phyloP scores from a whole-genome alignment of 108 stramenopile species.

The Nitzschia inconspicua region DNA sequence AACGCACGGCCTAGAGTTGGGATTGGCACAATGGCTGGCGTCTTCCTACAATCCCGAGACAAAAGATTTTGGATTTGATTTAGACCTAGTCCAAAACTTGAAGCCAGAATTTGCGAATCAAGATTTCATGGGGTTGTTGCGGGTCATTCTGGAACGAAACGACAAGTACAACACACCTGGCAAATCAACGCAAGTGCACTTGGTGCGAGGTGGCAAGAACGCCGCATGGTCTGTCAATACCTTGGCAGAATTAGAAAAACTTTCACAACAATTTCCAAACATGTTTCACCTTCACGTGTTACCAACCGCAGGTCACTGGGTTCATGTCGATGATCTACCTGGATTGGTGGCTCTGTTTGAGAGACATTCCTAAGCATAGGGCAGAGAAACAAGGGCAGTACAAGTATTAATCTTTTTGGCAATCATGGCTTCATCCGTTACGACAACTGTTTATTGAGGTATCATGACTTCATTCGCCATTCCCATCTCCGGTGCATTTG shows the following conservation, averaged over 20 bases:
- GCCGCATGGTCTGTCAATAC: conserved; percentile 52
- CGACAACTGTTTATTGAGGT: no score
- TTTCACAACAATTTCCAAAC: conserved; percentile 9
- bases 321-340: conserved; percentile 83
- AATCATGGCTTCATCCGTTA: no score
- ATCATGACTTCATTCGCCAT: no score
- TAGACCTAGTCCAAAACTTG: conserved; percentile 55
- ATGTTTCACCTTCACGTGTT: conserved; percentile 63
- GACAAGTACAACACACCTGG: background rate
- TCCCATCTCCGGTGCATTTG: no score
- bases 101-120: conserved; percentile 59
- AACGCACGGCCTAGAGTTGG: conserved; percentile 23
- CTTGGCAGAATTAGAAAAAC: conserved; percentile 28
- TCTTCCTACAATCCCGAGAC: conserved; percentile 23
- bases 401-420: no score
- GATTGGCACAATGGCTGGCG: conserved; percentile 51
- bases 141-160: conserved; percentile 14
- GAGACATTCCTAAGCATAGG: background rate
- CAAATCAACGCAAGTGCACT: conserved; percentile 34
- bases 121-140: conserved; percentile 53
- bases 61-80: conserved; percentile 70
- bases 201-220: conserved; percentile 81
- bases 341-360: conserved; percentile 57
- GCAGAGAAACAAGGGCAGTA: conserved; percentile 1
- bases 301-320: conserved; percentile 85